Base-by-base conservation (phyloP, 2,329 filamentous ascomycete species). In the Cercospora berteroae region DNA sequence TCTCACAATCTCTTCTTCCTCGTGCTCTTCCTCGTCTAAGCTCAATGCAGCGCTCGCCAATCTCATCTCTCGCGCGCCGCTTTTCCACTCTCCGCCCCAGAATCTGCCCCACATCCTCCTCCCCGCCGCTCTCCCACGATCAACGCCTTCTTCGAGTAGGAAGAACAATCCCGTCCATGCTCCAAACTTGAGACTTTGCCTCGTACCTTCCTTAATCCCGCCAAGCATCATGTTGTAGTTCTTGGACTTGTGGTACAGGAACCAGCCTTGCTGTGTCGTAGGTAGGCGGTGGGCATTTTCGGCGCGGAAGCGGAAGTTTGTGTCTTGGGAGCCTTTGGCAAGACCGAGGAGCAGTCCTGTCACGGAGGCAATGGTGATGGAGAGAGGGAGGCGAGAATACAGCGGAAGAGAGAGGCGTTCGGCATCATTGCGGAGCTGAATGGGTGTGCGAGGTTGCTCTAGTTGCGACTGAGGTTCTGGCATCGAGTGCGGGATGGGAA, bases 231-330 rank as follows among this genome's bases (percentile, higher is more conserved):
- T 86, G 74, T 93, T 88, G 82, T 99, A 98, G 80, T 97, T 98
- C 80, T 98, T 98, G 77, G 89, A 92, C 81, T 97, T 97, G 83
- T 98, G 94, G 80, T 99, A 99, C n/a, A 98, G 87, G 78, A 94
- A 99, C 95, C 95, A 99, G 18, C 93, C 94, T 2, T 89, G 88
- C 27, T 92, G 89, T 1, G 89, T 89, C 3, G 87, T 89, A 20
- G 95, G 95, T 69, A 97, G 88, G 72, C 94, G 91, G 83, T 99
- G 95, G 0, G 95, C 93, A 77, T 99, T 96, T 81, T 99, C 95
- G 68, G 95, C 95, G 64, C 94, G 90, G 82, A 97, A 99, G 44
- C 91, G 90, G 66, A 96, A 84, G 61, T 91, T 89, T 52, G 74
- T 63, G 31, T 75, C 73, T 62, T 71, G 69, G 18, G 69, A 71